phyloP scores from a whole-genome alignment of 2,329 filamentous ascomycete genomes.

The Fusarium sp. region DNA sequence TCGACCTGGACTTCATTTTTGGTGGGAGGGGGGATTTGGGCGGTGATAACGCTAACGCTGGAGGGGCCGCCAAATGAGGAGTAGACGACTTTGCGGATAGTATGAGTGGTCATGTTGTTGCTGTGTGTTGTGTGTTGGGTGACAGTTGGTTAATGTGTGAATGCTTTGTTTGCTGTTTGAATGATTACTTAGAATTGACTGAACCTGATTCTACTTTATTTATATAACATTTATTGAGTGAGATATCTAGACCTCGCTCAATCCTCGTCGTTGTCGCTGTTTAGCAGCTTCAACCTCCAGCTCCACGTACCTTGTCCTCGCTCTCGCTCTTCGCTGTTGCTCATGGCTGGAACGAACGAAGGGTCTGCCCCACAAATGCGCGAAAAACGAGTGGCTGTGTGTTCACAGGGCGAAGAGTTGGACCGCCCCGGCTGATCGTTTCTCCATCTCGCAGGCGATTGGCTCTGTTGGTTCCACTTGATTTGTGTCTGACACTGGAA shows the following conservation, averaged over 20 bases:
- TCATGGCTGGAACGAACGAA: background rate
- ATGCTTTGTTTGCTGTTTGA: background rate
- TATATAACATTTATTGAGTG: background rate
- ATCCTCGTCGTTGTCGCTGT: background rate
- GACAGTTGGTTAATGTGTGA: too few relatives aligned
- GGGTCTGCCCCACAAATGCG: conserved; percentile 14
- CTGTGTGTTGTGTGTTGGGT: too few relatives aligned
- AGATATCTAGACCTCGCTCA: background rate
- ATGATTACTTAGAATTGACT: background rate
- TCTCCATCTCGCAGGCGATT: too few relatives aligned
- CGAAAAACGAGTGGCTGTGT: conserved; percentile 14
- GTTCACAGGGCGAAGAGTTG: too few relatives aligned
- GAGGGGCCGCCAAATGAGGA: conserved; percentile 57
- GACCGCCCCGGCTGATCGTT: too few relatives aligned
- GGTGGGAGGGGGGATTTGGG: conserved; percentile 55
- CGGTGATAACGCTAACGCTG: conserved; percentile 52
- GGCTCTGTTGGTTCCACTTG: too few relatives aligned
- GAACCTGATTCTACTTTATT: background rate
- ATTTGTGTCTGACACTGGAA: too few relatives aligned
- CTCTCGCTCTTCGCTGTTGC: conserved; percentile 1
- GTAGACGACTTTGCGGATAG: conserved; percentile 61
- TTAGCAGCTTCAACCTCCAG: background rate
- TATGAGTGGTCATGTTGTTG: conserved; percentile 42
- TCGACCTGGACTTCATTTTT: conserved; percentile 61
- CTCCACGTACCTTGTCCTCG: too few relatives aligned